Evolutionary conservation across 2,329 filamentous ascomycete species (phyloP), one percentile per base, ranked within the genome.

Genomic region (Fusarium sp.): DNA sequence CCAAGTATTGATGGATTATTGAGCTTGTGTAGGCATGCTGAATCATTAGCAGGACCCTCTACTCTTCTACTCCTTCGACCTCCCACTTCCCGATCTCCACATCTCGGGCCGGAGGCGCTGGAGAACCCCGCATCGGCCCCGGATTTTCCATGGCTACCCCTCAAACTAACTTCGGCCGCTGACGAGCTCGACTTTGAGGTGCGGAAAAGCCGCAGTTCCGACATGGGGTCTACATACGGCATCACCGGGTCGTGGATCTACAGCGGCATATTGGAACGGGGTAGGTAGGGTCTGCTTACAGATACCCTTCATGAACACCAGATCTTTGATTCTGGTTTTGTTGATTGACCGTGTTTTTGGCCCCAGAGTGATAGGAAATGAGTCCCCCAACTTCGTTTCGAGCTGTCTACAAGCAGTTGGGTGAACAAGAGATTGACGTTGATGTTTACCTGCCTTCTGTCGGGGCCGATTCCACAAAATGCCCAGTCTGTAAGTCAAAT

Each of bases 381-480:
- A 31, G 16, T 12, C 11, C 29, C 3, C 16, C n/a, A 16, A 14
- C 39, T n/a, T 33, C 27, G 2, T n/a, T 57, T 25, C 27, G 39
- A 21, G 39, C 38, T 15, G 39, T 46, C 11, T 57, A 46, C 39
- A 57, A 57, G 39, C 29, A 12, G 29, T 4, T 46, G 3, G 27
- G 18, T 15, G n/a, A 33, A 10, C 54, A 46, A 27, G 39, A 57
- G 29, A 46, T 57, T 35, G 37, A 44, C 14, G 29, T 45, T 7
- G 56, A 38, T n/a, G 12, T 46, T 5, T 57, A 57, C n/a, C n/a
- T 57, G 14, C 54, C 54, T 25, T 19, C 9, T 5, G 4, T 23
- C 2, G 7, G 2, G 3, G 21, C 7, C 5, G 0, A 9, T 0
- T 8, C 25, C 1, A 1, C 21, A 10, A 55, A 4, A 54, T 60